Conservation (phyloP, 202 grass and related monocot species). For the Bolboschoenoplectus hybrid region DNA sequence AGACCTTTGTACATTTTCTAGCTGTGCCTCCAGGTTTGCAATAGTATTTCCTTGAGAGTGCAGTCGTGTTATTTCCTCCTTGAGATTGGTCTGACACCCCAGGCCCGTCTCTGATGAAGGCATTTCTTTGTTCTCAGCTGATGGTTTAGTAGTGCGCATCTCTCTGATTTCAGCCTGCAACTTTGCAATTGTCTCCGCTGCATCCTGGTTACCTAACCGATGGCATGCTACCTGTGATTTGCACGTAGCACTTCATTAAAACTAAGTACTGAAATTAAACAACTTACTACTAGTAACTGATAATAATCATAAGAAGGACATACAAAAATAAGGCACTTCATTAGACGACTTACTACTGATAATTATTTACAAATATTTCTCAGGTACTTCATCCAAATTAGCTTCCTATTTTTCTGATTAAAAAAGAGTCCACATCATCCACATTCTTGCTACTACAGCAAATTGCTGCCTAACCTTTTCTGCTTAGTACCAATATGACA, state of each 20-base stretch:
- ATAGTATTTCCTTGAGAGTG: constrained; percentile 89
- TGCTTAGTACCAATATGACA: neutral
- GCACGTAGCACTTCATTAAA: neutral
- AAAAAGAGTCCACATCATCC: neutral
- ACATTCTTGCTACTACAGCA: neutral
- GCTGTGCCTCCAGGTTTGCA: constrained; percentile 78
- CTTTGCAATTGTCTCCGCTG: constrained; percentile 95
- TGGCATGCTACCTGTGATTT: constrained; percentile 67
- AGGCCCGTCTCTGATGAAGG: constrained; percentile 42
- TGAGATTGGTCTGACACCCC: constrained; percentile 70
- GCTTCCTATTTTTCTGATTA: constrained; percentile 1
- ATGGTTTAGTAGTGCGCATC: constrained; percentile 62
- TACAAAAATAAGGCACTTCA: no score
- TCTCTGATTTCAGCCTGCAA: constrained; percentile 90
- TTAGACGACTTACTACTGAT: no score
- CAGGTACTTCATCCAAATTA: neutral
- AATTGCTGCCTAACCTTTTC: constrained; percentile 7
- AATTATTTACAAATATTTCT: neutral
- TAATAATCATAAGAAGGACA: neutral
- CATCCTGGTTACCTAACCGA: constrained; percentile 92
- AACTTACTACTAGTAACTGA: neutral
- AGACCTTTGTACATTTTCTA: constrained; percentile 92
- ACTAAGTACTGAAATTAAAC: neutral
- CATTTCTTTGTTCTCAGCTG: constrained; percentile 53
- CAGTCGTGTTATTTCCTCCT: constrained; percentile 92